Evolutionary conservation across 345 rosid species (phyloP).

Genomic region (Excoecaria agallocha): DNA sequence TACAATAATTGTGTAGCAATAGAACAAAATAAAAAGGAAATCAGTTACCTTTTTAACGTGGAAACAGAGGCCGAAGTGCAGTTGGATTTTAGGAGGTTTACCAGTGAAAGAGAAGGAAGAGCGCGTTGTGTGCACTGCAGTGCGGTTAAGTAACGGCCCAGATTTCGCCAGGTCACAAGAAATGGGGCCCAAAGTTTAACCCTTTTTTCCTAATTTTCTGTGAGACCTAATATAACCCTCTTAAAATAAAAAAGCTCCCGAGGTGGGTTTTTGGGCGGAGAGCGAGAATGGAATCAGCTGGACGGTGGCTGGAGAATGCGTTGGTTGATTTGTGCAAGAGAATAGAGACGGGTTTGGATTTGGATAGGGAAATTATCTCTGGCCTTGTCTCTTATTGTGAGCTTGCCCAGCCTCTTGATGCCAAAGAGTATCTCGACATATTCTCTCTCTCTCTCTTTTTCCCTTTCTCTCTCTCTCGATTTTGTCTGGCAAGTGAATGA

Average conservation of each 20-base stretch:
- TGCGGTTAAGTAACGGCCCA: background rate
- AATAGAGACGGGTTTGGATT: slow-evolving; percentile 64
- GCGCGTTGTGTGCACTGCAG: background rate
- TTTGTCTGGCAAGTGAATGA: background rate
- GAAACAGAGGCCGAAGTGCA: background rate
- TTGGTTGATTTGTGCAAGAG: slow-evolving; percentile 62
- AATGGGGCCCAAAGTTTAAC: background rate
- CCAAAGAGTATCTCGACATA: slow-evolving; percentile 95
- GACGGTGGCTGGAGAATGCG: slow-evolving; percentile 79
- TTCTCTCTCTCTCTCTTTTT: slow-evolving; percentile 9
- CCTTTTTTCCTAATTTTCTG: no score
- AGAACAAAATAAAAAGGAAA: background rate
- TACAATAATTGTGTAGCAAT: background rate
- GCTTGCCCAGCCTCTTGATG: slow-evolving; percentile 83
- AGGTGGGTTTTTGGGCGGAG: background rate
- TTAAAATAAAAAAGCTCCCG: background rate
- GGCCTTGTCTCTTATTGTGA: slow-evolving; percentile 91
- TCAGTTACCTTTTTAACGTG: background rate
- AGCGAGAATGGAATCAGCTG: slow-evolving; percentile 56
- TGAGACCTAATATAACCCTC: background rate
- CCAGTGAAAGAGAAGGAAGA: background rate
- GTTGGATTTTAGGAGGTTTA: background rate
- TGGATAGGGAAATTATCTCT: slow-evolving; percentile 66
- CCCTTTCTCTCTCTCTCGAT: slow-evolving; percentile 3
- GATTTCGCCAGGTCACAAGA: background rate